These are phyloP conservation scores for Coemansia sp. DNA, from an alignment of 192 early-diverging fungal genomes.

Conservation along the genomic window DNA sequence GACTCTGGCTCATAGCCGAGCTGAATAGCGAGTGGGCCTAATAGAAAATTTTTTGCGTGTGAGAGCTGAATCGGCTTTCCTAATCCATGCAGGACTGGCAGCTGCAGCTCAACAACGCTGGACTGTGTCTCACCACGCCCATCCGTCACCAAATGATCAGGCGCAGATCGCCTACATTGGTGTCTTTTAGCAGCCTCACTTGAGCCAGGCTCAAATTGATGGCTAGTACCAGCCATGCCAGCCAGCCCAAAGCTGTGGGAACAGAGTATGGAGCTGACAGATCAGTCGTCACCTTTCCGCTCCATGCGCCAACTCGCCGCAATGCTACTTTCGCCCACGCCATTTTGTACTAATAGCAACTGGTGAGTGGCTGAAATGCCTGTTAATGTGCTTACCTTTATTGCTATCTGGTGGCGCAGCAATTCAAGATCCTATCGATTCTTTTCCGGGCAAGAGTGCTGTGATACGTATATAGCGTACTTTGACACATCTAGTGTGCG, in stretches of 20 bases:
- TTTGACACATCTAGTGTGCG: not conserved
- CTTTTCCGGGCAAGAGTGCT: not conserved
- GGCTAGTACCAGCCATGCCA: not conserved
- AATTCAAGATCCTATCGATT: not conserved
- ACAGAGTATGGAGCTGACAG: not conserved
- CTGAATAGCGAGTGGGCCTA: slow-evolving; percentile 2
- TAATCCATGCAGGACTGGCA: not conserved
- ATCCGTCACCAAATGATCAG: not conserved
- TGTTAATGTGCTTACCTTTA: not conserved
- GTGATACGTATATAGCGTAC: not conserved
- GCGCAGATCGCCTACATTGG: not conserved
- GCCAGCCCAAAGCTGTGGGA: not conserved
- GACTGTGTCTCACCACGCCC: not conserved
- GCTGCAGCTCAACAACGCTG: not conserved
- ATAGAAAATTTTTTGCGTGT: not conserved
- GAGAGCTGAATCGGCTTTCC: slow-evolving; percentile 2
- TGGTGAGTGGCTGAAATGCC: not conserved
- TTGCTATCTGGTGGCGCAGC: not conserved
- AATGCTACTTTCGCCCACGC: not conserved
- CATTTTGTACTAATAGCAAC: not conserved
- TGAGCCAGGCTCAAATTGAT: not conserved
- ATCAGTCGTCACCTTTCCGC: not conserved
- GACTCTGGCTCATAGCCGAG: slow-evolving; percentile 10
- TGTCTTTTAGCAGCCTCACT: not conserved
- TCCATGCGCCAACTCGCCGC: not conserved